Conservation (phyloP, 1,139 yeast genomes). For the Geotrichum siamense region DNA sequence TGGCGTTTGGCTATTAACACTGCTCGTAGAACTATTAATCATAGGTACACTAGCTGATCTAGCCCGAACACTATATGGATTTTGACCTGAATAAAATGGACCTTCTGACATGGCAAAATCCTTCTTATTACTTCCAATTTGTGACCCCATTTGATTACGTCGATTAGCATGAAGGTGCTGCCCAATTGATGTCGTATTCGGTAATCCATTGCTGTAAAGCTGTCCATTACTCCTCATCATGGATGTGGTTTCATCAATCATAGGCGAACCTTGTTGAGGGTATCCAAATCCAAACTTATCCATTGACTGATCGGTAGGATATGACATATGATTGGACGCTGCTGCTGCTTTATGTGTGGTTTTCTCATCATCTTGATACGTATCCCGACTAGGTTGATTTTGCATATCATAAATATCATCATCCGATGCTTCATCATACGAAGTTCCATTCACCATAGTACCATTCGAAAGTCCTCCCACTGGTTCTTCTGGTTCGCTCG, state of each 20-base stretch:
- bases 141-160: neutral
- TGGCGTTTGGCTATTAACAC: conserved; percentile 3
- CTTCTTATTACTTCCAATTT: conserved; percentile 1
- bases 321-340: conserved; percentile 4
- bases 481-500: conserved; percentile 5
- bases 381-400: conserved; percentile 5
- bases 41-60: conserved; percentile 16
- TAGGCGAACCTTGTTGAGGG: conserved; percentile 14
- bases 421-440: conserved; percentile 18
- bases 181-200: conserved; percentile 7
- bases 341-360: conserved; percentile 1
- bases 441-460: conserved; percentile 17
- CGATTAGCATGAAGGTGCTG: conserved; percentile 2
- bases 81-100: conserved; percentile 1
- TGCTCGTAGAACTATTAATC: conserved; percentile 3
- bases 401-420: conserved; percentile 14
- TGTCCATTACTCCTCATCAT: neutral
- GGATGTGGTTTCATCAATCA: conserved; percentile 9
- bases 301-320: conserved; percentile 10
- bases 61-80: conserved; percentile 9
- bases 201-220: conserved; percentile 2
- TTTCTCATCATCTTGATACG: conserved; percentile 8
- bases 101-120: conserved; percentile 12
- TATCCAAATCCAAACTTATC: conserved; percentile 12
- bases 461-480: conserved; percentile 6